Evolutionary conservation across 768 basidiomycete species (phyloP).

Genomic region (Hemileccinum rubropunctum): DNA sequence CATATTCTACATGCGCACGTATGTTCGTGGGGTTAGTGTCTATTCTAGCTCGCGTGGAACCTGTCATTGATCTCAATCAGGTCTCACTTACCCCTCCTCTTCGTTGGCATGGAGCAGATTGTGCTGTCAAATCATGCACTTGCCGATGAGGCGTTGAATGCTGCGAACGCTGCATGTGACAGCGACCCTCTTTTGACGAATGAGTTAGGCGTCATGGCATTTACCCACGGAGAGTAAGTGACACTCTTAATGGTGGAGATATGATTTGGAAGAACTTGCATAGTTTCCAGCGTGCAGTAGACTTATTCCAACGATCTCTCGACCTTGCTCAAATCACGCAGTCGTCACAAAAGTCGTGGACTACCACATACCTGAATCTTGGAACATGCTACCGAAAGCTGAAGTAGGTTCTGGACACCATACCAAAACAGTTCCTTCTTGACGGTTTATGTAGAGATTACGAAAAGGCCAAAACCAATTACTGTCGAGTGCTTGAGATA

Average conservation of each 20-base stretch:
- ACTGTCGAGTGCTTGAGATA: constrained; percentile 78
- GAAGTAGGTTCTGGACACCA: constrained; percentile 46
- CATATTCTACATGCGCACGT: constrained; percentile 94
- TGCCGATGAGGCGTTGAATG: constrained; percentile 86
- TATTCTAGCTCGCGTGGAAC: background rate
- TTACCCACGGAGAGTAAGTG: constrained; percentile 77
- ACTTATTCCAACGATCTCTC: constrained; percentile 71
- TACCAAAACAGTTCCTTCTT: background rate
- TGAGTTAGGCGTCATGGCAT: constrained; percentile 91
- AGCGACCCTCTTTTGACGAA: constrained; percentile 89
- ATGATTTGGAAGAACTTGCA: constrained; percentile 26
- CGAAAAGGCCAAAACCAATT: constrained; percentile 69
- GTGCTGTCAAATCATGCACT: constrained; percentile 76
- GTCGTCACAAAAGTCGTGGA: constrained; percentile 81
- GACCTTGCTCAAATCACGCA: constrained; percentile 84
- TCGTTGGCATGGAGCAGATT: constrained; percentile 98
- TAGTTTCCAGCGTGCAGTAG: constrained; percentile 73
- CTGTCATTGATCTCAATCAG: constrained; percentile 41
- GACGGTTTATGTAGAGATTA: constrained; percentile 37
- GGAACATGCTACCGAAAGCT: constrained; percentile 86
- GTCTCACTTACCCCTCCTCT: constrained; percentile 93
- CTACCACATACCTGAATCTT: constrained; percentile 87
- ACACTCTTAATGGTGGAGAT: background rate
- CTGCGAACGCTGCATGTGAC: constrained; percentile 77
- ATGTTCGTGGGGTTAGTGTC: constrained; percentile 87